Percentiles rank a stretch among this genome's conserved stretches.
These are phyloP conservation scores for Caryopteris hybrid DNA, from an alignment of 305 asterid species.

Conservation along the genomic window DNA sequence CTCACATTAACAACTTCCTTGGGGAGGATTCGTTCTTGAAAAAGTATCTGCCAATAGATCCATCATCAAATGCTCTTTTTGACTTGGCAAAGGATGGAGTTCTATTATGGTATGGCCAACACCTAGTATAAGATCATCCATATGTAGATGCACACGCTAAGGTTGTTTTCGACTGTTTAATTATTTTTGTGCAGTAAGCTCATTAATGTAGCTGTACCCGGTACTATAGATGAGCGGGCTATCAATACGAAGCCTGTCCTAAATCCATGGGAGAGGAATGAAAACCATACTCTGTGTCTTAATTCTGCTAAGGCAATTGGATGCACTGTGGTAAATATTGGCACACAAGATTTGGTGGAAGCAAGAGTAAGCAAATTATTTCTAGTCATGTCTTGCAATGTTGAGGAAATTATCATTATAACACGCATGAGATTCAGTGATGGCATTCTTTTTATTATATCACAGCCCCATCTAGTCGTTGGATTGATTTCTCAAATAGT, in stretches of 20 bases:
- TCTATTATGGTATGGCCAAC: slow-evolving; percentile 63
- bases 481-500: slow-evolving; percentile 82
- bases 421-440: not conserved
- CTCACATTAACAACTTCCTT: slow-evolving; percentile 84
- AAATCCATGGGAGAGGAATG: slow-evolving; percentile 93
- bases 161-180: slow-evolving; percentile 15
- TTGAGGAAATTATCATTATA: not conserved
- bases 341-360: slow-evolving; percentile 90
- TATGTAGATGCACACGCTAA: not conserved
- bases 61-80: slow-evolving; percentile 65
- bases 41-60: slow-evolving; percentile 81
- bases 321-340: slow-evolving; percentile 93
- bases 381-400: not conserved
- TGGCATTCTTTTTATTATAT: not conserved
- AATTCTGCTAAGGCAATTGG: slow-evolving; percentile 98
- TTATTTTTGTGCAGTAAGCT: slow-evolving; percentile 63
- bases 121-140: not conserved
- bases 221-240: slow-evolving; percentile 89
- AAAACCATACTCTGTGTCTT: slow-evolving; percentile 87
- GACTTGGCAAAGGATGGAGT: slow-evolving; percentile 91
- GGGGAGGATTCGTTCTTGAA: slow-evolving; percentile 65
- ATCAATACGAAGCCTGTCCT: slow-evolving; percentile 73
- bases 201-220: slow-evolving; percentile 91
- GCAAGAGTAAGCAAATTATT: slow-evolving; percentile 60
- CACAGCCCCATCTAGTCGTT: slow-evolving; percentile 29